Conservation (phyloP, 2,329 filamentous ascomycete genomes). For the Paraphaeosphaeria sporulosa region DNA sequence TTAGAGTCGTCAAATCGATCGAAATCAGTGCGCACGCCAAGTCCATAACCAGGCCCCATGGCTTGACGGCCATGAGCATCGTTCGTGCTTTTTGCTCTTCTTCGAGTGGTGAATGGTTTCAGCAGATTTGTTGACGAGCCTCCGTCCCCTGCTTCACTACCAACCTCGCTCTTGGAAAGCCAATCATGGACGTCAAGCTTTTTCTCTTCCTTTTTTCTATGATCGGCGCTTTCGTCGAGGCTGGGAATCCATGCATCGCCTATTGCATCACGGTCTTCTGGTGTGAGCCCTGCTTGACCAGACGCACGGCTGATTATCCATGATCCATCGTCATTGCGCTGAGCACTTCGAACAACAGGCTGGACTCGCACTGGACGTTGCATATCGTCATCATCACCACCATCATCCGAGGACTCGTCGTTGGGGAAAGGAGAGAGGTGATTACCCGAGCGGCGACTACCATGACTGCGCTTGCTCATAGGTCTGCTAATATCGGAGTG, state of each 20-base stretch:
- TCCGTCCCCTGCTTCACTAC: slow-evolving; percentile 57
- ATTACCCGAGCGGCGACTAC: slow-evolving; percentile 44
- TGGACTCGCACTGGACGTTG: slow-evolving; percentile 24
- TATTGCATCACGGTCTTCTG: slow-evolving; percentile 53
- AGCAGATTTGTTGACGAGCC: slow-evolving; percentile 33
- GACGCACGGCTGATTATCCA: slow-evolving; percentile 52
- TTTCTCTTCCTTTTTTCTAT: slow-evolving; percentile 58
- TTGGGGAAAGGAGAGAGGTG: slow-evolving; percentile 49
- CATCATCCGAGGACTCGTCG: slow-evolving; percentile 43
- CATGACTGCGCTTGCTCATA: slow-evolving; percentile 45
- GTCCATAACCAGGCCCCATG: slow-evolving; percentile 32
- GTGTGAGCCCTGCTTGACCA: slow-evolving; percentile 57
- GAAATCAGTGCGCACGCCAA: slow-evolving; percentile 43
- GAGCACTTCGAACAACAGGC: slow-evolving; percentile 40
- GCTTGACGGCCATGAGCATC: slow-evolving; percentile 39
- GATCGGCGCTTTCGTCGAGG: slow-evolving; percentile 59
- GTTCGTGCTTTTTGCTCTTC: slow-evolving; percentile 58
- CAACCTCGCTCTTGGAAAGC: slow-evolving; percentile 56
- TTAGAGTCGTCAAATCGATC: slow-evolving; percentile 46
- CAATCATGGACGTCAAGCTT: slow-evolving; percentile 63
- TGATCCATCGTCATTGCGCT: slow-evolving; percentile 55
- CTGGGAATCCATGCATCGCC: slow-evolving; percentile 55
- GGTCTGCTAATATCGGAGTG: slow-evolving; percentile 43
- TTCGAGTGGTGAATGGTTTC: slow-evolving; percentile 43
- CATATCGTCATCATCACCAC: slow-evolving; percentile 32